Base-by-base conservation (phyloP, 331 rosid genomes). In the Arachis monticola region DNA sequence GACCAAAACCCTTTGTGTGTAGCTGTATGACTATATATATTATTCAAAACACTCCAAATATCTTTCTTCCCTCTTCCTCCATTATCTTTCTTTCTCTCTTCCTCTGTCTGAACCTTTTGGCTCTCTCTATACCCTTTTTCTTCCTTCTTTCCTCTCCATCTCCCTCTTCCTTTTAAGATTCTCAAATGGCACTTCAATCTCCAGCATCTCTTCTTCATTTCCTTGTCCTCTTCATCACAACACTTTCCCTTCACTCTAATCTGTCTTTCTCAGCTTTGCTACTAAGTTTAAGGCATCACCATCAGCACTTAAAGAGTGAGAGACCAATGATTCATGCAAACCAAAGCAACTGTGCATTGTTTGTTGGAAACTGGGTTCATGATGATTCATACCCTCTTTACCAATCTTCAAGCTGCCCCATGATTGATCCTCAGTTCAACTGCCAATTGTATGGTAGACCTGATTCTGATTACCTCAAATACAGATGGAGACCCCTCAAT, bases 391-490 rank as follows among this genome's bases (percentile, higher is more conserved):
- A 88, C 83, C 97, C 99, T 51, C 68, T 90, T 22, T 95, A 95
- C 85, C 88, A 88, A 75, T 84, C 83, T 40, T 88, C 92, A 1
- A 77, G 64, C 65, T 95, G 99, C 38, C 97, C 99, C 1, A 61
- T 87, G 72, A 88, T 95, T 64, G 99, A 95, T 67, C 89, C 97
- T 2, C 75, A 88, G 83, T 95, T 92, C 92, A 90, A 95, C 56
- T 95, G 99, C 82, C 96, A 95, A 83, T 73, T 80, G 87, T 88
- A 80, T 71, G 99, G 99, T 11, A 96, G 99, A 8, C 99, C 99
- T 11, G 99, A 95, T 76, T 83, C 93, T 0, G 86, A 80, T 67
- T 95, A 95, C 83, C 97, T 92, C 68, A 88, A 84, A 52, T 92
- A 92, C 51, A 79, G 93, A 35, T 95, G 99, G 99, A 83, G 85